Percentiles rank a stretch among this genome's conserved stretches.
Conservation (phyloP, 306 rosid genomes). For the Hippophae tibetana region DNA sequence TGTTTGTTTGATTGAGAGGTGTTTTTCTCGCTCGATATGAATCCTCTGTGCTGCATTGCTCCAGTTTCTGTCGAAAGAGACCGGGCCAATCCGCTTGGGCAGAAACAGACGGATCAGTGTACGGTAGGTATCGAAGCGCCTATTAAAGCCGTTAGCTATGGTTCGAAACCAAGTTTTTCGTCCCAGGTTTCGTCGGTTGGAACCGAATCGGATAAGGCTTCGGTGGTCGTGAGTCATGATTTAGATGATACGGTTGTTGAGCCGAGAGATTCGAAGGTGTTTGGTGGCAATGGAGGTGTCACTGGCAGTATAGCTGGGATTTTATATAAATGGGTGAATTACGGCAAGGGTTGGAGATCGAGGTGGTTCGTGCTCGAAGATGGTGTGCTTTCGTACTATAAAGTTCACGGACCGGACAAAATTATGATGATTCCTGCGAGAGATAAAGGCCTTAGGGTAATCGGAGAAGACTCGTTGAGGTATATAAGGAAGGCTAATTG, state of each 20-base stretch:
- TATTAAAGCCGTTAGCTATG: slow-evolving; percentile 31
- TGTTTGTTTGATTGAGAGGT: slow-evolving; percentile 5
- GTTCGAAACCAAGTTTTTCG: slow-evolving; percentile 47
- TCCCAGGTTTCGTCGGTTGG: slow-evolving; percentile 54
- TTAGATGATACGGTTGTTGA: slow-evolving; percentile 39
- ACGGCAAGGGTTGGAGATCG: slow-evolving; percentile 95
- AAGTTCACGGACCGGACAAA: slow-evolving; percentile 98
- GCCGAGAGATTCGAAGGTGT: slow-evolving; percentile 53
- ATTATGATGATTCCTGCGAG: slow-evolving; percentile 70
- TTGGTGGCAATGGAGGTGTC: slow-evolving; percentile 31
- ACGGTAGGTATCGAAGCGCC: slow-evolving; percentile 54
- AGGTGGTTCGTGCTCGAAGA: slow-evolving; percentile 94
- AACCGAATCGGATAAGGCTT: slow-evolving; percentile 38
- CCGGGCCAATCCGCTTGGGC: slow-evolving; percentile 36
- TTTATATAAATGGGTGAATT: slow-evolving; percentile 94
- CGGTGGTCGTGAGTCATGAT: slow-evolving; percentile 30
- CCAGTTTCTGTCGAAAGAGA: slow-evolving; percentile 98
- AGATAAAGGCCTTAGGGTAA: slow-evolving; percentile 67
- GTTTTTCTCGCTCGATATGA: slow-evolving; percentile 33
- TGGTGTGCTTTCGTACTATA: slow-evolving; percentile 92
- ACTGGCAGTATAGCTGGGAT: slow-evolving; percentile 75
- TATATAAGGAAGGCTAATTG: slow-evolving; percentile 66
- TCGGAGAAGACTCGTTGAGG: slow-evolving; percentile 80
- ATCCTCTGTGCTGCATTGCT: slow-evolving; percentile 99
- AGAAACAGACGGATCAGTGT: slow-evolving; percentile 40